A percentile compares a stretch with the other conserved stretches of the same genome.
Conservation (phyloP, 1,284 basidiomycete genomes). For the Microbotryum lychnidis-dioicae region DNA sequence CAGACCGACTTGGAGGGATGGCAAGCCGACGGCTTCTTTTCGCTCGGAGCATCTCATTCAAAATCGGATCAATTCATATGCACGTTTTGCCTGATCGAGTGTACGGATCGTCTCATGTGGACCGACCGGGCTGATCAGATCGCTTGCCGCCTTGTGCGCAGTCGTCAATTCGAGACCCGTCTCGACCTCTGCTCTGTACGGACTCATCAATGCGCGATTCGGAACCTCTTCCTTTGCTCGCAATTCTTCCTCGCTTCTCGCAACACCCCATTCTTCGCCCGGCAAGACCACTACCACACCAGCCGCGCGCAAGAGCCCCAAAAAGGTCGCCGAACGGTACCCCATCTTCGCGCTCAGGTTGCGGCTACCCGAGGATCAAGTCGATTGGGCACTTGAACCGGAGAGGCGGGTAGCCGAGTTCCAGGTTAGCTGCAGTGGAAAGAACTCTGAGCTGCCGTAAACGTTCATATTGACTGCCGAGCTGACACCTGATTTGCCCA, state of each 20-base stretch:
- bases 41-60: conserved; percentile 21
- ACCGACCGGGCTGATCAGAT: neutral
- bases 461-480: neutral
- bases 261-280: neutral
- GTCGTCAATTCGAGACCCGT: conserved; percentile 76
- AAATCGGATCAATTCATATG: conserved; percentile 31
- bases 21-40: conserved; percentile 27
- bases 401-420: conserved; percentile 60
- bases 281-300: neutral
- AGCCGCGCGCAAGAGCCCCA: conserved; percentile 44
- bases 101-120: neutral
- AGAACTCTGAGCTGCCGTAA: neutral
- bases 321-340: conserved; percentile 56
- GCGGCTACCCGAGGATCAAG: conserved; percentile 52
- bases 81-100: conserved; percentile 5
- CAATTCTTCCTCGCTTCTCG: conserved; percentile 38
- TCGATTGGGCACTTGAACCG: conserved; percentile 72
- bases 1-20: neutral
- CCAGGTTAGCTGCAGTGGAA: conserved; percentile 47
- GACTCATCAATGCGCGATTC: conserved; percentile 59
- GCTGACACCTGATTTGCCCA: neutral
- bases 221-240: conserved; percentile 59
- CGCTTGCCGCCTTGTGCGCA: conserved; percentile 38
- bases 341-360: conserved; percentile 75
- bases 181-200: conserved; percentile 58